phyloP scores from a whole-genome alignment of 805 yeast genomes.

The Kodamaea kaohsiungensis region DNA sequence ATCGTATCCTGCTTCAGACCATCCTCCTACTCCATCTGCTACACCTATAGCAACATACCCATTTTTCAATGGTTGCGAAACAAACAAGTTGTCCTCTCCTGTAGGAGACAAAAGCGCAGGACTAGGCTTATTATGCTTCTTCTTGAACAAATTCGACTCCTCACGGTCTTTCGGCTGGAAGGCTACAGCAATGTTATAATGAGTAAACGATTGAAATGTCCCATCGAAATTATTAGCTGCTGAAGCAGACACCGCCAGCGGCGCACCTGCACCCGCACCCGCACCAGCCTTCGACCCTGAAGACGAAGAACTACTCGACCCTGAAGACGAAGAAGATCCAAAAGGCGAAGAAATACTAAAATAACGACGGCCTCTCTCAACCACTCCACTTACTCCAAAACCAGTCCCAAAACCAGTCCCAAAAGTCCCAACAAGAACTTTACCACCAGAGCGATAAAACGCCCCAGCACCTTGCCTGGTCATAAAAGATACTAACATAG shows the following conservation, averaged over 20 bases:
- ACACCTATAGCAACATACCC: conserved; percentile 67
- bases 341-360: conserved; percentile 9
- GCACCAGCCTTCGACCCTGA: conserved; percentile 14
- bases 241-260: conserved; percentile 21
- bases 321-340: conserved; percentile 21
- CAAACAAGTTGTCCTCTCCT: conserved; percentile 76
- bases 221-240: conserved; percentile 21
- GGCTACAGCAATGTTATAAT: conserved; percentile 64
- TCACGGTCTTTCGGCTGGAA: conserved; percentile 71
- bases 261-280: conserved; percentile 13
- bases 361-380: background rate
- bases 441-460: conserved; percentile 5
- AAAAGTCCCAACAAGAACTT: background rate
- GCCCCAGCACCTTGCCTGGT: conserved; percentile 11
- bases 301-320: conserved; percentile 12
- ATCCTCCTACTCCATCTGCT: conserved; percentile 98
- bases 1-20: conserved; percentile 91
- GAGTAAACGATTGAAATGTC: conserved; percentile 24
- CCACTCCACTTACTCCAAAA: too few relatives aligned
- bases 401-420: conserved; percentile 6
- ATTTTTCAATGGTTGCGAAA: conserved; percentile 39
- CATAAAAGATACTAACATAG: conserved; percentile 22
- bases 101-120: conserved; percentile 54
- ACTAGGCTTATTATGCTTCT: conserved; percentile 23
- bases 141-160: conserved; percentile 47